A percentile compares a stretch with the other conserved stretches of the same genome.
Evolutionary conservation across 1,139 yeast genomes (phyloP).

Genomic region (Yamadazyma blattariae): DNA sequence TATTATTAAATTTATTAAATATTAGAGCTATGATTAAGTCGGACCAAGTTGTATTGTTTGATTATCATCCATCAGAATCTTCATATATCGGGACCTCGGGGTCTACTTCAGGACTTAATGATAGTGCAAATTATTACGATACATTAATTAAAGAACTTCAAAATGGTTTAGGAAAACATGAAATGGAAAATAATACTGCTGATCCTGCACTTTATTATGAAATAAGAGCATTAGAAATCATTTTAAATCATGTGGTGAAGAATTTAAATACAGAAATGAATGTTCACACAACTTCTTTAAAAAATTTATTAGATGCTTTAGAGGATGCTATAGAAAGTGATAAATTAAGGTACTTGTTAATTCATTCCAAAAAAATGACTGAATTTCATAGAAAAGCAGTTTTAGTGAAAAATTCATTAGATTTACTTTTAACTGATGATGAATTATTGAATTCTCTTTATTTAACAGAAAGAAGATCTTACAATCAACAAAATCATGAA

Average conservation of each 20-base stretch:
- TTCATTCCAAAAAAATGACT: constrained; percentile 42
- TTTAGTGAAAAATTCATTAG: constrained; percentile 38
- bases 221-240: constrained; percentile 43
- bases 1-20: constrained; percentile 39
- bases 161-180: constrained; percentile 19
- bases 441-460: constrained; percentile 41
- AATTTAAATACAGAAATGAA: constrained; percentile 43
- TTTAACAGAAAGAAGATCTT: constrained; percentile 31
- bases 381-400: constrained; percentile 44
- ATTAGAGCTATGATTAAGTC: constrained; percentile 41
- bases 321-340: constrained; percentile 41
- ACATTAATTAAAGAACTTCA: constrained; percentile 33
- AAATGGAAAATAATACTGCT: background rate
- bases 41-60: constrained; percentile 41
- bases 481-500: constrained; percentile 31
- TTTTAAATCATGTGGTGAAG: constrained; percentile 36
- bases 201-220: constrained; percentile 34
- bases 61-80: constrained; percentile 19
- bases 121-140: constrained; percentile 33
- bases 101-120: constrained; percentile 27
- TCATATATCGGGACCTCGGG: constrained; percentile 7
- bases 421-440: constrained; percentile 38
- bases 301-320: constrained; percentile 33
- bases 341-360: constrained; percentile 38
- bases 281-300: constrained; percentile 40